Conservation (phyloP, 495 filamentous ascomycete species). For the Friedmanniomyces simplex region DNA sequence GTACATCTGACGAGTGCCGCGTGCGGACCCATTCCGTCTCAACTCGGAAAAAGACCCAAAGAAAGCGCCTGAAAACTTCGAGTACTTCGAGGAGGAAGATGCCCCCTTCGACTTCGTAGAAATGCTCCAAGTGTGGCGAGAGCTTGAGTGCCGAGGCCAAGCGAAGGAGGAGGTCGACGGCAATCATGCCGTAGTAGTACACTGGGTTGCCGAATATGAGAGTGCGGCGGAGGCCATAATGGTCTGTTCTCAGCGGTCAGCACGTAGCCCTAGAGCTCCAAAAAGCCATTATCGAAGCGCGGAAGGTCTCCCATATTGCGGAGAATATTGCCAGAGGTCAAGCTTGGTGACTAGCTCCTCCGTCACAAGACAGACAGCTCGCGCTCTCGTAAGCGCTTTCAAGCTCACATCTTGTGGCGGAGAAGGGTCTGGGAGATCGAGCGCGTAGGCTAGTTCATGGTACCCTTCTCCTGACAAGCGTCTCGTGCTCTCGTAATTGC, state of each 20-base stretch:
- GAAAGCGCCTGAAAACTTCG: constrained; percentile 80
- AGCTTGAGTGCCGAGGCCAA: constrained; percentile 78
- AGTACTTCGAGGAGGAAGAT: constrained; percentile 80
- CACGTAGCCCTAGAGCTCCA: no score
- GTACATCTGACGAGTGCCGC: not conserved
- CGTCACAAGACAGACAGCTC: no score
- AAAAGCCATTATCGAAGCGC: no score
- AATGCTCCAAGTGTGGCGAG: constrained; percentile 63
- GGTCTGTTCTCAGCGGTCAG: constrained; percentile 30
- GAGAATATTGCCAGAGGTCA: no score
- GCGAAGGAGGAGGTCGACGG: constrained; percentile 66
- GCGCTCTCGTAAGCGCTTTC: no score
- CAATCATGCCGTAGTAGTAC: constrained; percentile 74
- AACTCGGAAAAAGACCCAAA: constrained; percentile 93
- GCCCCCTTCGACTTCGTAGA: constrained; percentile 72
- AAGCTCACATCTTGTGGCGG: no score
- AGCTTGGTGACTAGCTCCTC: no score
- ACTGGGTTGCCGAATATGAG: constrained; percentile 57
- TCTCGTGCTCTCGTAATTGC: no score
- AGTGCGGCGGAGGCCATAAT: constrained; percentile 65
- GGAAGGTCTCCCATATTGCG: no score
- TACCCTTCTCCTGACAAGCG: no score
- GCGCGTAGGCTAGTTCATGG: no score
- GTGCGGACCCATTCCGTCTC: constrained; percentile 72
- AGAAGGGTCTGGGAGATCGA: no score